These are phyloP conservation scores for Sporothrix brasiliensis DNA, from an alignment of 2,329 filamentous ascomycete genomes.

Conservation along the genomic window DNA sequence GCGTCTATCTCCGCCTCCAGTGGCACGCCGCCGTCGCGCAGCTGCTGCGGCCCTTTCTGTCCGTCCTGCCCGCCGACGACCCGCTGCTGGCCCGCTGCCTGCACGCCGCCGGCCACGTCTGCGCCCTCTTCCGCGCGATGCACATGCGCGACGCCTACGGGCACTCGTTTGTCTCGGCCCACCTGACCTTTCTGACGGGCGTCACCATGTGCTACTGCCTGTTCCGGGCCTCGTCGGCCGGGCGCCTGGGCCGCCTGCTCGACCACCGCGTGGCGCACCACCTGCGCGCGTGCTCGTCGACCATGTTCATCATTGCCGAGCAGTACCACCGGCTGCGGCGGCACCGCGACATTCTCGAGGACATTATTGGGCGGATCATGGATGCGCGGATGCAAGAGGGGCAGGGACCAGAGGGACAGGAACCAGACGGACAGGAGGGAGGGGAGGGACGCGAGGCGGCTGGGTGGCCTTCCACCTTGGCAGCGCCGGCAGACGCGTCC, in stretches of 20 bases:
- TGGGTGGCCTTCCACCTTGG: neutral
- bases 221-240: conserved; percentile 43
- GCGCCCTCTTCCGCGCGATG: conserved; percentile 47
- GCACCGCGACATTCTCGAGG: conserved; percentile 52
- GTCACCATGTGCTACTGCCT: conserved; percentile 47
- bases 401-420: no score
- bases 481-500: no score
- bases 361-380: conserved; percentile 51
- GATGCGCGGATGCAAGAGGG: conserved; percentile 37
- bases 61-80: conserved; percentile 49
- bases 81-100: conserved; percentile 51
- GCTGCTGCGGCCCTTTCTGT: conserved; percentile 56
- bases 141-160: conserved; percentile 48
- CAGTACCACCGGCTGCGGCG: conserved; percentile 51
- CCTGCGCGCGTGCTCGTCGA: conserved; percentile 52
- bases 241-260: conserved; percentile 44
- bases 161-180: conserved; percentile 49
- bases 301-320: conserved; percentile 54
- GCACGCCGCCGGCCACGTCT: conserved; percentile 47
- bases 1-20: conserved; percentile 51
- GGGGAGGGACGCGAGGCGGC: neutral
- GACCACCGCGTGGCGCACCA: conserved; percentile 52
- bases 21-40: conserved; percentile 54
- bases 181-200: conserved; percentile 49
- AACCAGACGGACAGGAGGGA: neutral